Conservation (phyloP, 2,329 filamentous ascomycete species). For the Ophiostoma sp. region DNA sequence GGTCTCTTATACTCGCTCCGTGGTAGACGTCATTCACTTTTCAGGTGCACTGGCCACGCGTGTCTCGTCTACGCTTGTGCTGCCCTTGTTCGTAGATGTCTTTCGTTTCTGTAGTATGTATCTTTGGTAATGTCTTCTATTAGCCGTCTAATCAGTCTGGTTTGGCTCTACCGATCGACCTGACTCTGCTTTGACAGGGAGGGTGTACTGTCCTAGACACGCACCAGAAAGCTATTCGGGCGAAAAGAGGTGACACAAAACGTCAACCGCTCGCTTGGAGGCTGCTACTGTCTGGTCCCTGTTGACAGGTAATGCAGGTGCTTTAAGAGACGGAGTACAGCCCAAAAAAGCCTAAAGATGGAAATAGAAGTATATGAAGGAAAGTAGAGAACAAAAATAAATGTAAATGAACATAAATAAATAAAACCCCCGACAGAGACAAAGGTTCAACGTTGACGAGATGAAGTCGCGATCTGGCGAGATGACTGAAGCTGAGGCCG, state of each 20-base stretch:
- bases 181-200: background rate
- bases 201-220: constrained; percentile 12
- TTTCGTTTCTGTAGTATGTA: background rate
- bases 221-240: constrained; percentile 4
- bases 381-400: background rate
- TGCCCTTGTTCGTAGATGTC: background rate
- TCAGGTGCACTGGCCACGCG: background rate
- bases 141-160: background rate
- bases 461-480: constrained; percentile 12
- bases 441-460: constrained; percentile 4
- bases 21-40: background rate
- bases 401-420: background rate
- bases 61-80: constrained; percentile 5
- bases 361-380: background rate
- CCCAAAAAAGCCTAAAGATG: background rate
- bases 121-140: background rate
- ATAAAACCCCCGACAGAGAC: constrained; percentile 8
- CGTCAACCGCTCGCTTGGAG: constrained; percentile 25
- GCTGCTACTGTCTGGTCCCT: constrained; percentile 18
- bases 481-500: constrained; percentile 18
- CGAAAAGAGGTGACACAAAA: constrained; percentile 18
- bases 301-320: constrained; percentile 15
- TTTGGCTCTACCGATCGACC: background rate
- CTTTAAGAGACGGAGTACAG: background rate
- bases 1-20: constrained; percentile 1